Base-by-base conservation (phyloP, 2,329 filamentous ascomycete genomes). In the Blumeriella jaapii region DNA sequence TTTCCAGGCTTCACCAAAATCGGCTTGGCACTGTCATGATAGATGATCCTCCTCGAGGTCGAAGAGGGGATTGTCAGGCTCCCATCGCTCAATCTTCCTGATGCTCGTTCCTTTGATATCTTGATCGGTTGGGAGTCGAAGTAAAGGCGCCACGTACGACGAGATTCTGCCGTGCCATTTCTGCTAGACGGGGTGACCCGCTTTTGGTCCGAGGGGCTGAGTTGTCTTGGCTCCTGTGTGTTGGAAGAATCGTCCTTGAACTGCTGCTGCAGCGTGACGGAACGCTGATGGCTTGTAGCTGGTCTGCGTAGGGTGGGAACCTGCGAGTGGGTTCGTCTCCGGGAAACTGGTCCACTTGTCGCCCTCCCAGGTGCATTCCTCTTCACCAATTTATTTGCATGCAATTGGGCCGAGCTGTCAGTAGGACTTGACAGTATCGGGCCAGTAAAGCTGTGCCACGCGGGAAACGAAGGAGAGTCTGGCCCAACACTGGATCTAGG, bases 331-430 rank as follows among this genome's bases (percentile, higher is more conserved):
- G 75, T 66, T 43, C 67, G 63, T 39, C 63, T 65, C 39, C 64
- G 61, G 18, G 60, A 53, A 19, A 61, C 45, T 27, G 61, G 53
- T 5, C 65, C 60, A 30, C 63, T 55, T 34, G 62, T 53, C 33
- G 60, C 60, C 45, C 68, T 67, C 29, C 64, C 61, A 13, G 78
- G 74, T 3, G 76, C 68, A 23, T 72, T 67, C 41, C 81, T 74
- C 59, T 89, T 89, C 34, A 86, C 80, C 25, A 87, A 65, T 61
- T 84, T 86, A 58, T 87, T 87, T 12, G 75, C 78, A 6, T 72
- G 63, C 19, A 73, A 57, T 41, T 65, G 65, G 11, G 57, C 48
- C 14, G 61, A 57, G 7, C 61, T 58, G 29, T 38, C 48, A 16
- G 35, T 39, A 29, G 49, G 42, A 34, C 45, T 41, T 3, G 47